A percentile compares a stretch with the other conserved stretches of the same genome.
phyloP scores from a whole-genome alignment of 176 grass and related monocot genomes.

The Pontederia crassipes region DNA sequence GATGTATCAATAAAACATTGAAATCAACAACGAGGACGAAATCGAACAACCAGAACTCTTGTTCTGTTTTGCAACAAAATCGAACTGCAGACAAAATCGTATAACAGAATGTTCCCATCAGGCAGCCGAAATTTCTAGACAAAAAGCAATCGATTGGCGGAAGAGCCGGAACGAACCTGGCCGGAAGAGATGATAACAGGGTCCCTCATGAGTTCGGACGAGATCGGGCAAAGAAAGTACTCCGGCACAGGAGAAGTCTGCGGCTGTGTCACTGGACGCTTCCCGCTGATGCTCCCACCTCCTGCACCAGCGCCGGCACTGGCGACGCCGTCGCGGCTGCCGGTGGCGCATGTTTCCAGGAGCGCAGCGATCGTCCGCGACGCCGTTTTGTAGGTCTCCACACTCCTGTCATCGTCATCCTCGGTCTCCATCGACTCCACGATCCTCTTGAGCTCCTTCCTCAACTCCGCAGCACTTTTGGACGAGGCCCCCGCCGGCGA shows the following conservation, averaged over 20 bases:
- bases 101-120: too few relatives aligned
- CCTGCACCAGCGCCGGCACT: not conserved
- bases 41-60: too few relatives aligned
- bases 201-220: slow-evolving; percentile 59
- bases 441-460: slow-evolving; percentile 30
- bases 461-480: slow-evolving; percentile 23
- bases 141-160: too few relatives aligned
- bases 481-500: slow-evolving; percentile 19
- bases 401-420: slow-evolving; percentile 6
- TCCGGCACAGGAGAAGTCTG: slow-evolving; percentile 22
- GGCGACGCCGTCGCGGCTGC: slow-evolving; percentile 24
- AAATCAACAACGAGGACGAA: too few relatives aligned
- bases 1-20: too few relatives aligned
- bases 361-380: slow-evolving; percentile 39
- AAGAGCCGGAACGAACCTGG: slow-evolving; percentile 32
- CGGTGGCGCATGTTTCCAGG: slow-evolving; percentile 14
- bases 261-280: too few relatives aligned
- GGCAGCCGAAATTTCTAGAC: too few relatives aligned
- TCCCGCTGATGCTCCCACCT: not conserved
- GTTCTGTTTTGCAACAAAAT: too few relatives aligned
- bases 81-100: too few relatives aligned
- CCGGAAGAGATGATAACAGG: slow-evolving; percentile 71
- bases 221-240: slow-evolving; percentile 69
- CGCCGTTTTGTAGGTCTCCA: slow-evolving; percentile 42
- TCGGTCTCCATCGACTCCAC: slow-evolving; percentile 26